Percentiles rank a stretch among this genome's conserved stretches.
These are phyloP conservation scores for Penicillium sp. DNA, from an alignment of 2,329 filamentous ascomycete genomes.

Conservation along the genomic window DNA sequence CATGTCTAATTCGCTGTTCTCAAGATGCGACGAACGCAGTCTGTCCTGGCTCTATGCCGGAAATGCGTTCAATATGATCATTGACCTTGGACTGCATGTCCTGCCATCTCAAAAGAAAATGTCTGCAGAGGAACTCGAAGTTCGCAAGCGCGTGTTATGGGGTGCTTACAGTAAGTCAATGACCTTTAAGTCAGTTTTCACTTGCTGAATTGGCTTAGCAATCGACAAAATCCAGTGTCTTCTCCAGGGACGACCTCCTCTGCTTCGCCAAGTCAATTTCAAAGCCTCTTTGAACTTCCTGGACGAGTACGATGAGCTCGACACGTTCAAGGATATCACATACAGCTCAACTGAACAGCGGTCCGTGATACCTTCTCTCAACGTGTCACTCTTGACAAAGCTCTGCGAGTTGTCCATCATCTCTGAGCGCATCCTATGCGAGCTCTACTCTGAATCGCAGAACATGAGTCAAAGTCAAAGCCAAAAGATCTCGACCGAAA, in stretches of 20 bases:
- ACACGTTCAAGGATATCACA: conserved; percentile 51
- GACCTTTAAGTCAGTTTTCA: too few relatives aligned
- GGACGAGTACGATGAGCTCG: conserved; percentile 46
- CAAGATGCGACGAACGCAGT: conserved; percentile 54
- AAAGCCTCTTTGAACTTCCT: conserved; percentile 48
- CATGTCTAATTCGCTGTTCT: conserved; percentile 55
- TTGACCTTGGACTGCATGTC: conserved; percentile 55
- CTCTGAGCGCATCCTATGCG: conserved; percentile 38
- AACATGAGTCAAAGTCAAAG: conserved; percentile 17
- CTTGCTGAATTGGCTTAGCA: conserved; percentile 7
- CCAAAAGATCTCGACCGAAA: conserved; percentile 20
- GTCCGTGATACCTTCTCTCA: conserved; percentile 20
- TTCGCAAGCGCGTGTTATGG: conserved; percentile 51
- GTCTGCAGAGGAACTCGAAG: conserved; percentile 51
- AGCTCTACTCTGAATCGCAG: conserved; percentile 33
- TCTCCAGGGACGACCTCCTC: conserved; percentile 56
- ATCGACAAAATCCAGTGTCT: conserved; percentile 58
- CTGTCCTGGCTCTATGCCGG: conserved; percentile 58
- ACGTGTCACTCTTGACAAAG: conserved; percentile 30
- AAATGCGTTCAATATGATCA: conserved; percentile 55
- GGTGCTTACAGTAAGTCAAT: conserved; percentile 40
- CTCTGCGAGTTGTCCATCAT: conserved; percentile 38
- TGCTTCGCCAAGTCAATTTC: conserved; percentile 47
- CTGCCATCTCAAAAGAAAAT: conserved; percentile 40
- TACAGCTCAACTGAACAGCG: conserved; percentile 25